phyloP scores from a whole-genome alignment of 352 stramenopile species.

The Phytophthora pistaciae region DNA sequence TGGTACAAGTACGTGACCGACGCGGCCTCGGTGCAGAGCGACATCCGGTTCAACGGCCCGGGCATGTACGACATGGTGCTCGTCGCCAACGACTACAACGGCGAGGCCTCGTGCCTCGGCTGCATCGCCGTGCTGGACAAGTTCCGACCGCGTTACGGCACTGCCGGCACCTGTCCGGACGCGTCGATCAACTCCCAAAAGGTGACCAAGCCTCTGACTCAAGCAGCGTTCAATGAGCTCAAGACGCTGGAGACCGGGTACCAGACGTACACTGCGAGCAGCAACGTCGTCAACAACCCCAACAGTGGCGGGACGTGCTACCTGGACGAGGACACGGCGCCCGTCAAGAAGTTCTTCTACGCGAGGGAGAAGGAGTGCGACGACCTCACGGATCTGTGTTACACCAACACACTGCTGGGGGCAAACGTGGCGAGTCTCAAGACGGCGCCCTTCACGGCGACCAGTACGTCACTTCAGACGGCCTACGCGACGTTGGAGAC shows the following conservation, averaged over 20 bases:
- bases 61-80: conserved; percentile 37
- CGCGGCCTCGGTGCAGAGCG: conserved; percentile 8
- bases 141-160: conserved; percentile 15
- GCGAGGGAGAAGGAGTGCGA: conserved; percentile 6
- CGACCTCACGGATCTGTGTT: conserved; percentile 5
- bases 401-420: background rate
- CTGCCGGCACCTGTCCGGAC: background rate
- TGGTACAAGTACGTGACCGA: conserved; percentile 17
- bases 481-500: background rate
- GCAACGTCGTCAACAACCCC: conserved; percentile 21
- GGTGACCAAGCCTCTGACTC: background rate
- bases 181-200: background rate
- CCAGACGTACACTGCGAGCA: conserved; percentile 6
- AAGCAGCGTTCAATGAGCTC: background rate
- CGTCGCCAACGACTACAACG: conserved; percentile 31
- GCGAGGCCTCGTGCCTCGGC: conserved; percentile 15
- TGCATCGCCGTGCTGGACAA: conserved; percentile 38
- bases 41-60: conserved; percentile 24
- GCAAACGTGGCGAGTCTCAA: conserved; percentile 10
- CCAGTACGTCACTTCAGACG: background rate
- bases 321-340: background rate
- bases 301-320: background rate
- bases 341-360: conserved; percentile 7
- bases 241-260: background rate
- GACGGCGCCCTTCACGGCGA: conserved; percentile 3